Base-by-base conservation (phyloP, 192 early-diverging fungal species). In the Coemansia sp. region DNA sequence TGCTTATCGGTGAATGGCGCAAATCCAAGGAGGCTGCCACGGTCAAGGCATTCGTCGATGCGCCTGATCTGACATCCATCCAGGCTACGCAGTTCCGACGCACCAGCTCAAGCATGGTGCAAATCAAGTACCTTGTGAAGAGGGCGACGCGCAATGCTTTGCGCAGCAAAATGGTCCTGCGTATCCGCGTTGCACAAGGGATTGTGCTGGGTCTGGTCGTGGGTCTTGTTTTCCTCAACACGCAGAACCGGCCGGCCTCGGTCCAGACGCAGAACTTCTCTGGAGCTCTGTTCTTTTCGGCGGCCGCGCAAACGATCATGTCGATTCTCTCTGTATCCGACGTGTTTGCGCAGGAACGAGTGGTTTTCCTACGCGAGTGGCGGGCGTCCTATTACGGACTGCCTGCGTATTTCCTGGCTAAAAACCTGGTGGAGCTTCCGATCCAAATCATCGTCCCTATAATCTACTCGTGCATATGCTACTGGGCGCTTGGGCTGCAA, bases 301-400 rank as follows among this genome's bases (percentile, higher is more conserved):
- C 70, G 18, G 70, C 77, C 51, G 68, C 79, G 48, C 73, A 81
- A 51, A 75, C 84, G 45, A 72, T 89, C 37, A 37, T 70, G 9
- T 63, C 71, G 0, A 67, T 74, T 26, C 70, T 88, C 59, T 62
- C 77, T 1, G 79, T 87, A 15, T 64, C 84, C 67, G 81, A 72
- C 26, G 70, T 79, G 20, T 89, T 86, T 69, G 72, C 83, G 3
- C 59, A 48, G 3, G 83, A 87, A 53, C 84, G 86, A 20, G 57
- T 74, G 16, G 86, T 89, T 23, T 87, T 89, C 56, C 39, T 61
- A 53, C 81, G 87, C 52, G 87, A 89, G 61, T 77, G 78, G 73
- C 78, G 74, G 7, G 72, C 74, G 9, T 83, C 79, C 5, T 87
- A 86, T 72, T 89, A 89, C 75, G 51, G 62, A 3, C 67, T 87